Evolutionary conservation across 306 rosid genomes (phyloP).

Genomic region (Citrullus mucosospermus): DNA sequence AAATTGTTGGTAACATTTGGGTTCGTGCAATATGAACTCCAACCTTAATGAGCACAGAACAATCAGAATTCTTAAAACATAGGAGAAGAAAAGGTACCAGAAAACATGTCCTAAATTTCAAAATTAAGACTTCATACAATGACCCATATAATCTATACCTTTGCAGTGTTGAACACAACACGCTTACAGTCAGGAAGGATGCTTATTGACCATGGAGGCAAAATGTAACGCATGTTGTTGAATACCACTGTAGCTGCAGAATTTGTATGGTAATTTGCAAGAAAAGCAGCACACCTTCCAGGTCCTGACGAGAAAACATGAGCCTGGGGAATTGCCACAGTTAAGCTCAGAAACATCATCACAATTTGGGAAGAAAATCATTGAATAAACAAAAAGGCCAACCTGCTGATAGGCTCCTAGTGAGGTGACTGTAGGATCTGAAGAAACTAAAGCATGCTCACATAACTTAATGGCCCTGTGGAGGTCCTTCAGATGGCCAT

Average conservation of each 20-base stretch:
- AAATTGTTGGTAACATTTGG: slow-evolving; percentile 53
- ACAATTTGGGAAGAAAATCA: neutral
- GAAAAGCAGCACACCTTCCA: slow-evolving; percentile 75
- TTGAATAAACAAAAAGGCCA: slow-evolving; percentile 11
- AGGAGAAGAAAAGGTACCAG: neutral
- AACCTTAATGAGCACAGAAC: slow-evolving; percentile 39
- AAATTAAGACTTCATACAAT: neutral
- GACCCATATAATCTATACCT: slow-evolving; percentile 26
- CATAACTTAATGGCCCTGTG: slow-evolving; percentile 68
- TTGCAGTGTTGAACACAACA: slow-evolving; percentile 75
- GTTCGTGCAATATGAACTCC: slow-evolving; percentile 48
- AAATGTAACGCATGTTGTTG: slow-evolving; percentile 53
- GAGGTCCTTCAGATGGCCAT: slow-evolving; percentile 73
- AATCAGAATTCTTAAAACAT: slow-evolving; percentile 11
- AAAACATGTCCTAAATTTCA: neutral
- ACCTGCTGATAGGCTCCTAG: slow-evolving; percentile 80
- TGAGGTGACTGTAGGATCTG: slow-evolving; percentile 62
- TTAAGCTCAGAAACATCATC: slow-evolving; percentile 8
- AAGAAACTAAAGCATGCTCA: slow-evolving; percentile 73
- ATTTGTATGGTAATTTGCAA: slow-evolving; percentile 44
- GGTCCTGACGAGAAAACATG: slow-evolving; percentile 52
- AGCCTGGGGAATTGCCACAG: slow-evolving; percentile 42
- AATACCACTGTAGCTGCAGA: slow-evolving; percentile 55
- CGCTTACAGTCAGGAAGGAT: slow-evolving; percentile 87
- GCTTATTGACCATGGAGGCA: slow-evolving; percentile 98